These are phyloP conservation scores for Camellia sinensis DNA, from an alignment of 148 eudicot genomes.

Conservation along the genomic window DNA sequence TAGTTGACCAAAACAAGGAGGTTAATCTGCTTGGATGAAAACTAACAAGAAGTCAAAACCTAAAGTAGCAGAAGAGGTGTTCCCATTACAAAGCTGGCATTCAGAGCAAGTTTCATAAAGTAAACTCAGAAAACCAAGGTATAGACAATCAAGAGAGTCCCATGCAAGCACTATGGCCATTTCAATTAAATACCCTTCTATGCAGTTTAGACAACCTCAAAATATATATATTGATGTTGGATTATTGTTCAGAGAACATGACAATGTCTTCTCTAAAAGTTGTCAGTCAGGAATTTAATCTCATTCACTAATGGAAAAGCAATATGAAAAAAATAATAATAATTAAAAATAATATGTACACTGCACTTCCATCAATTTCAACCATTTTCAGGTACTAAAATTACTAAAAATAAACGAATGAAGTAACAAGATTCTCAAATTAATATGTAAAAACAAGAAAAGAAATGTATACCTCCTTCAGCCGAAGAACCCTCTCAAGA, in stretches of 20 bases:
- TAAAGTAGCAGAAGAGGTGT: no score
- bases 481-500: slow-evolving; percentile 74
- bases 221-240: not conserved
- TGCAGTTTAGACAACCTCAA: not conserved
- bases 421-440: not conserved
- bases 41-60: no score
- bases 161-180: not conserved
- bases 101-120: no score
- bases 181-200: not conserved
- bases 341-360: not conserved
- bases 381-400: not conserved
- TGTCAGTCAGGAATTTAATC: slow-evolving; percentile 3
- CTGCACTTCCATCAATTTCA: not conserved
- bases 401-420: not conserved
- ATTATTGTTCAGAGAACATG: not conserved
- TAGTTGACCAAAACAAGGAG: no score
- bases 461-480: slow-evolving; percentile 64
- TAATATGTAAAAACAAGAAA: not conserved
- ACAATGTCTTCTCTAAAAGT: not conserved
- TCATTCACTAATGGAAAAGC: not conserved
- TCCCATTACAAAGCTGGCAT: no score
- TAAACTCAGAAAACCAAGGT: not conserved
- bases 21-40: no score
- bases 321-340: not conserved
- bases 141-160: not conserved